These are phyloP conservation scores for Hericium erinaceus DNA, from an alignment of 768 basidiomycete genomes.

Conservation along the genomic window DNA sequence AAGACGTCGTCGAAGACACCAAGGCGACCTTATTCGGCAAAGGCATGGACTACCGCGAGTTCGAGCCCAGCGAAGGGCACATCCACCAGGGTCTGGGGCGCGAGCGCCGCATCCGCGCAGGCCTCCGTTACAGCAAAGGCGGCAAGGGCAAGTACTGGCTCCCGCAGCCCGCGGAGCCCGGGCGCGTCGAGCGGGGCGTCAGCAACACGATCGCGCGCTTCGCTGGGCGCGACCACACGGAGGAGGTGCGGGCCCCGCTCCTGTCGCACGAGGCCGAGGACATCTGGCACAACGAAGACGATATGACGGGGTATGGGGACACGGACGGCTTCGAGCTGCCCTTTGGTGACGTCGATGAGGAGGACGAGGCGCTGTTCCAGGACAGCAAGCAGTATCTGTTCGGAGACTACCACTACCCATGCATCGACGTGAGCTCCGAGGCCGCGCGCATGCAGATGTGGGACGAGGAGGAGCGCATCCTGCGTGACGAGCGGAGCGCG, in stretches of 20 bases:
- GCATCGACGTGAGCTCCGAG: conserved; percentile 81
- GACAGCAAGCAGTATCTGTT: conserved; percentile 76
- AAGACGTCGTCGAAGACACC: conserved; percentile 82
- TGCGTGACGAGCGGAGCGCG: conserved; percentile 65
- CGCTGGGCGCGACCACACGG: conserved; percentile 32
- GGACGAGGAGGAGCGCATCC: conserved; percentile 79
- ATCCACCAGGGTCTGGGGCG: conserved; percentile 87
- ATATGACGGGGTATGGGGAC: conserved; percentile 42
- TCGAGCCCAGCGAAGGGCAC: conserved; percentile 90
- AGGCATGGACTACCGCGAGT: conserved; percentile 93
- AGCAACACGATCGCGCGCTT: conserved; percentile 30
- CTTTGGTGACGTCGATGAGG: conserved; percentile 60
- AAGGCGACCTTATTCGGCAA: conserved; percentile 75
- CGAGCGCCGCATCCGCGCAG: conserved; percentile 82
- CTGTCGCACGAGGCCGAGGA: conserved; percentile 51
- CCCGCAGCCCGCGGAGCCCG: conserved; percentile 47
- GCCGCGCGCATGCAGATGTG: conserved; percentile 54
- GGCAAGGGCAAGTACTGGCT: conserved; percentile 95
- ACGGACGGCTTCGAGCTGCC: conserved; percentile 44
- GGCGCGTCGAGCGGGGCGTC: conserved; percentile 31
- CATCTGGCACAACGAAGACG: conserved; percentile 56
- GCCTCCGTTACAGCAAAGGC: conserved; percentile 85
- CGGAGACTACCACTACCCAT: conserved; percentile 86
- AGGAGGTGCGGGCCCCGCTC: conserved; percentile 70
- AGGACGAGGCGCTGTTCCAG: conserved; percentile 67